Evolutionary conservation across 2,329 filamentous ascomycete genomes (phyloP).

Genomic region (Botrytis pseudocinerea): DNA sequence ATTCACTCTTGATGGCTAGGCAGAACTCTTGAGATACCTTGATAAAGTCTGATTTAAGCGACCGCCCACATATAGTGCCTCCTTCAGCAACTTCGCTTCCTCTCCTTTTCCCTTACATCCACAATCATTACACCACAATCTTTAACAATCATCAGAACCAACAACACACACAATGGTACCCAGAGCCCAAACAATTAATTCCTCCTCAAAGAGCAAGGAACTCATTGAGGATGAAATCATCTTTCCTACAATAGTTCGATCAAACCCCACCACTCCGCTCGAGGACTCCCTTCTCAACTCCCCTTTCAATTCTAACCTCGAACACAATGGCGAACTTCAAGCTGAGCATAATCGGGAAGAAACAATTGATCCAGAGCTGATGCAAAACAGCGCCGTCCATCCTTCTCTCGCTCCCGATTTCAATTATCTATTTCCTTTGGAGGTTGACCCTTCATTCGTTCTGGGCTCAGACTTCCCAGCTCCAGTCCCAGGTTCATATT

Average conservation of each 20-base stretch:
- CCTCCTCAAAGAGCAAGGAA: background rate
- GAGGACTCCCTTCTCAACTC: background rate
- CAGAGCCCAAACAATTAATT: no score
- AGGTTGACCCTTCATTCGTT: background rate
- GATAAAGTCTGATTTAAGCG: background rate
- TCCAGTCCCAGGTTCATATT: background rate
- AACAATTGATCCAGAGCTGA: background rate
- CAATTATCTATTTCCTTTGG: background rate
- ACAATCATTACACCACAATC: slow-evolving; percentile 13
- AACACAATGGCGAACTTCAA: background rate
- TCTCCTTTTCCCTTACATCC: background rate
- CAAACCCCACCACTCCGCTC: background rate
- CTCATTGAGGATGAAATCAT: background rate
- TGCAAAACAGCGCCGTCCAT: background rate
- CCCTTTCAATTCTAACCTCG: background rate
- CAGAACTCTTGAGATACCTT: background rate
- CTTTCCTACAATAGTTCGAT: background rate
- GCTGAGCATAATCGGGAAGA: background rate
- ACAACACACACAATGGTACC: background rate
- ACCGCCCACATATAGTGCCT: background rate
- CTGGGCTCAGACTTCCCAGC: background rate
- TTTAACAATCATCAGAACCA: background rate
- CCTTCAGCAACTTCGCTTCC: slow-evolving; percentile 11
- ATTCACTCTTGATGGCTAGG: slow-evolving; percentile 8
- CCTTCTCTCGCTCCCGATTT: background rate